Percentiles rank a stretch among this genome's conserved stretches.
Conservation (phyloP, 2,329 filamentous ascomycete species). For the Xylariaceae sp. region DNA sequence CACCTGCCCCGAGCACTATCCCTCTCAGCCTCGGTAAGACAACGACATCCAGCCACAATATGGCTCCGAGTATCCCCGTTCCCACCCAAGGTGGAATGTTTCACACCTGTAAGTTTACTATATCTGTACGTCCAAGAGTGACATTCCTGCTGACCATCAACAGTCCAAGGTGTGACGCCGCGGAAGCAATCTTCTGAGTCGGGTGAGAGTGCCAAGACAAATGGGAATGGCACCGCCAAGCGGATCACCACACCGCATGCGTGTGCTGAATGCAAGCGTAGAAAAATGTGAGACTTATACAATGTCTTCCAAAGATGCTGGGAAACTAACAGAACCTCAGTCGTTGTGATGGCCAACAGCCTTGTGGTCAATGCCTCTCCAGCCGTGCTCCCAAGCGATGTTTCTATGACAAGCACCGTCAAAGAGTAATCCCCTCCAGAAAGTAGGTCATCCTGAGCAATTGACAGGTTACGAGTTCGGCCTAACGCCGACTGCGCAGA, state of each 20-base stretch:
- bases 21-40: conserved; percentile 23
- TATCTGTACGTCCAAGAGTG: neutral
- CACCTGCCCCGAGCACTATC: conserved; percentile 11
- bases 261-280: conserved; percentile 67
- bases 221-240: conserved; percentile 41
- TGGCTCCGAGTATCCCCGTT: conserved; percentile 56
- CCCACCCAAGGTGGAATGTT: conserved; percentile 60
- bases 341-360: conserved; percentile 81
- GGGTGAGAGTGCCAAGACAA: conserved; percentile 42
- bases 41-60: conserved; percentile 35
- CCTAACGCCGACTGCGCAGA: conserved; percentile 42
- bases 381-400: conserved; percentile 81
- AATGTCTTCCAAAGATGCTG: conserved; percentile 9
- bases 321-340: conserved; percentile 44
- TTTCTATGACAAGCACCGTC: conserved; percentile 81
- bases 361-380: conserved; percentile 82
- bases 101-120: conserved; percentile 49
- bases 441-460: conserved; percentile 61
- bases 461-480: neutral
- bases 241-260: conserved; percentile 48
- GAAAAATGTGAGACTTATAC: conserved; percentile 67
- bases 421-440: conserved; percentile 77
- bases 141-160: conserved; percentile 21
- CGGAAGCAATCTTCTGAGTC: conserved; percentile 55
- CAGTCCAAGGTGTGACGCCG: conserved; percentile 59